Evolutionary conservation across 176 grass and related monocot genomes (phyloP).

Genomic region (Oryza rufipogon): DNA sequence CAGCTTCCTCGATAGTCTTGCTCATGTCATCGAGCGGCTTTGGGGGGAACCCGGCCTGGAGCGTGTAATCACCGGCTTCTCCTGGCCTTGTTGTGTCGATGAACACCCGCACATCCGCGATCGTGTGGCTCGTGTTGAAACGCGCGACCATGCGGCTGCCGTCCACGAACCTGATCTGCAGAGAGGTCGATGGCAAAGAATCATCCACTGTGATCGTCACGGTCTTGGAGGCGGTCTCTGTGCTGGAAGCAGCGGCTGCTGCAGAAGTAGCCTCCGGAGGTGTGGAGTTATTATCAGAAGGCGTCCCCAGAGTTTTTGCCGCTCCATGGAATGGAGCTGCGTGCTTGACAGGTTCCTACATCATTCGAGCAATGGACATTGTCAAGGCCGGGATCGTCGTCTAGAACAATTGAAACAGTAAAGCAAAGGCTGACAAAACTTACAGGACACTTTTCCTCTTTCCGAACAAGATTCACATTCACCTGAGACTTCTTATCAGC

Average conservation of each 20-base stretch:
- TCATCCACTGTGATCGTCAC: slow-evolving; percentile 57
- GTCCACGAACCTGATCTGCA: slow-evolving; percentile 88
- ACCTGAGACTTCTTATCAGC: slow-evolving; percentile 58
- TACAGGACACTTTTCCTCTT: slow-evolving; percentile 54
- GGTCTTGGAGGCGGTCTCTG: neutral
- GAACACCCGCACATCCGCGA: slow-evolving; percentile 73
- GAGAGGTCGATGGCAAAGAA: slow-evolving; percentile 78
- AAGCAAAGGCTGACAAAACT: slow-evolving; percentile 13
- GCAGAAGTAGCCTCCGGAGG: slow-evolving; percentile 25
- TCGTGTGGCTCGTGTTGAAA: slow-evolving; percentile 79
- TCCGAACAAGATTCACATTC: slow-evolving; percentile 65
- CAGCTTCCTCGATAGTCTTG: slow-evolving; percentile 88
- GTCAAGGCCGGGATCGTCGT: neutral
- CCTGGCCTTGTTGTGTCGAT: slow-evolving; percentile 67
- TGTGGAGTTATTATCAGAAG: slow-evolving; percentile 41
- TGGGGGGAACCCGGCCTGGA: slow-evolving; percentile 83
- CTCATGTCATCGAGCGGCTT: slow-evolving; percentile 63
- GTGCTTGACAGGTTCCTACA: slow-evolving; percentile 60
- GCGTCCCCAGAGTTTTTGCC: slow-evolving; percentile 48
- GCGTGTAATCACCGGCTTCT: slow-evolving; percentile 55
- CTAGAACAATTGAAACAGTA: neutral
- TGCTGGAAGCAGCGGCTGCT: slow-evolving; percentile 25
- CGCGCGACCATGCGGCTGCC: slow-evolving; percentile 77
- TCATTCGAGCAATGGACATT: slow-evolving; percentile 5
- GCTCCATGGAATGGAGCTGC: slow-evolving; percentile 61